Base-by-base conservation (phyloP, 2,329 filamentous ascomycete genomes). In the Epichloe elymi region DNA sequence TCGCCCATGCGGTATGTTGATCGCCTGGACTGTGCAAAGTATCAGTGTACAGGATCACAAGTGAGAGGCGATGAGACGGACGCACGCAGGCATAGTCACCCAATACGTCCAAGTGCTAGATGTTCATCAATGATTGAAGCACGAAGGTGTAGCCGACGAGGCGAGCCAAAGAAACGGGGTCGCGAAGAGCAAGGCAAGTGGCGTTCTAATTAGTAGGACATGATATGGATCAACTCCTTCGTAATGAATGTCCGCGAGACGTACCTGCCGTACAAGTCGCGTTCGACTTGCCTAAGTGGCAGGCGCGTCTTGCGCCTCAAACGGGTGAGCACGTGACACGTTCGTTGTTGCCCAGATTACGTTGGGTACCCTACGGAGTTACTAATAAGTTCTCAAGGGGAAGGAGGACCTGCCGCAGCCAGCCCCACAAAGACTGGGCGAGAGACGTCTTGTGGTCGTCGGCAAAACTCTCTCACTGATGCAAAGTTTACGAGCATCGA, bases 1-100 rank as follows among this genome's bases (percentile, higher is more conserved):
- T 97, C 61, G 70, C 67, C 61, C 79, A 74, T 55, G 63, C 55
- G 49, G 64, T 64, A 56, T 74, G 77, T 66, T 88, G 84, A 61
- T 85, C 81, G 63, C 84, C 84, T 59, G 82, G 77, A 58, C 83
- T 88, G 64, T 37, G 45, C 49, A 50, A 39, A 50, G 42, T 10
- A 55, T 64, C 55, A 61, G 56, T 51, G 40, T 44, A 46, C 39
- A 44, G 42, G 11, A 19, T 41, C 14, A 39, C 30, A 15, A 15
- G 17, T 41, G 42, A 35, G 48, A 49, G 51, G 53, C 55, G 55
- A 55, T 23, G 11, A 51, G 36, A 38, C 37, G 37, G 26, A 63
- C 70, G 57, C 62, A 73, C 71, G 70, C 70, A 67, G 71, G 71
- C 71, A 73, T 73, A 51, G 53, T 53, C 23, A 51, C 30, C 53